Base-by-base conservation (phyloP, 2,329 filamentous ascomycete species). In the Colletotrichum sp. region DNA sequence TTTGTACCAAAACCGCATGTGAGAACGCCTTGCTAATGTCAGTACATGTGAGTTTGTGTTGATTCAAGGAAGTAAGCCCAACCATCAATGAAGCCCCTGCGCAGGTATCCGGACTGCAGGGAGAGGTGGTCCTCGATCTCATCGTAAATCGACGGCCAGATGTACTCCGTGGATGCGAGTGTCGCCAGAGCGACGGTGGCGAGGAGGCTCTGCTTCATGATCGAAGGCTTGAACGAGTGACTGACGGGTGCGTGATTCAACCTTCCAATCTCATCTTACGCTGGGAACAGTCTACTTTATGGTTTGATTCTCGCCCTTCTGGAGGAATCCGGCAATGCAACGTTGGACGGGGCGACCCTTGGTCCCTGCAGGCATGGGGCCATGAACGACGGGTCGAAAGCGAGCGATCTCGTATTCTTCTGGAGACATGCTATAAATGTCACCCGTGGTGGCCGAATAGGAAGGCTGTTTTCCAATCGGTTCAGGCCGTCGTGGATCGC, bases 1-100 rank as follows among this genome's bases (percentile, higher is more conserved):
- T 68, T 76, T n/a, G 52, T 71, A 7, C 80, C 80, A 30, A 79
- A 75, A 1, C 67, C 60, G 36, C 80, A 81, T 10, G 69, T 77
- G 18, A 67, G 59, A 3, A 81, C 55, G 8, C 78, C 80, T 81
- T 6, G 6, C 18, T 2, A 2, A 7, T 30, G 55, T 72, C 16
- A 72, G 52, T 7, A 26, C 12, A 13, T 7, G 16, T 8, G 57
- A 34, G 13, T 24, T 34, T 24, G 44, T 13, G 13, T 8, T 7
- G 7, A 26, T 22, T 8, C 1, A 22, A 13, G 30, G 8, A 32
- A 18, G 15, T 22, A 10, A 3, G 12, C 34, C 73, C 24, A 7
- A 74, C 76, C 76, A 74, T 76, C 71, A 13, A 72, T 71, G 65
- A 77, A 76, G 24, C 71, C 71, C 26, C 74, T 69, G 36, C 73